Base-by-base conservation (phyloP, 352 stramenopile species). In the Phytopythium chamaehyphon region DNA sequence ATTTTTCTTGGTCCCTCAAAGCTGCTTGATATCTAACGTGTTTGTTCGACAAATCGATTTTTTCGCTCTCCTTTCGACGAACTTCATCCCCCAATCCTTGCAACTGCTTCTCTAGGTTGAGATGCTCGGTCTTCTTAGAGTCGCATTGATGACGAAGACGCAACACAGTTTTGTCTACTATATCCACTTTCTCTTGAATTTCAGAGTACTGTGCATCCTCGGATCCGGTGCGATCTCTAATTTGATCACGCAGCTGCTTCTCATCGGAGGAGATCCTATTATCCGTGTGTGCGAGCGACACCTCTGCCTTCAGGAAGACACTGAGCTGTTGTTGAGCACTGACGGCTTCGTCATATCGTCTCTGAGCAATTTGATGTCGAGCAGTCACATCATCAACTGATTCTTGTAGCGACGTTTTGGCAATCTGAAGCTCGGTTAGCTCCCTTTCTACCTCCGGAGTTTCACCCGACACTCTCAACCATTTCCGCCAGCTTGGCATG, bases 401-500 rank as follows among this genome's bases (percentile, higher is more conserved):
- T 22, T 37, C 18, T 23, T 16, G 19, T 31, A 52, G 35, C 28
- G 40, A 10, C 4, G 19, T 12, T 19, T 33, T 35, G 15, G 21
- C 3, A 31, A 49, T 51, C 50, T 80, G 79, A n/a, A 88, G 60
- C 10, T 48, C 53, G 26, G 87, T 65, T 10, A 91, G 45, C 44
- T 83, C 69, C 4, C 45, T 61, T 18, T 58, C 79, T 22, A 76
- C 85, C 9, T 64, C 40, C 16, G 66, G 68, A 26, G 91, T 69
- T 11, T 74, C 56, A 5, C 59, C 51, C 24, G 86, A 73, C 12
- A 93, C 38, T 12, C 58, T 57, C 39, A 74, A 61, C 76, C 70
- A 89, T 54, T 86, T 83, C 15, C 65, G 63, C 77, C 77, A 90
- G 47, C 63, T 83, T n/a, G 76, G 79, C 57, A 90, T 81, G 5